Conservation (phyloP, 225 moss, liverwort and hornwort species). For the Sphagnum tenellum region DNA sequence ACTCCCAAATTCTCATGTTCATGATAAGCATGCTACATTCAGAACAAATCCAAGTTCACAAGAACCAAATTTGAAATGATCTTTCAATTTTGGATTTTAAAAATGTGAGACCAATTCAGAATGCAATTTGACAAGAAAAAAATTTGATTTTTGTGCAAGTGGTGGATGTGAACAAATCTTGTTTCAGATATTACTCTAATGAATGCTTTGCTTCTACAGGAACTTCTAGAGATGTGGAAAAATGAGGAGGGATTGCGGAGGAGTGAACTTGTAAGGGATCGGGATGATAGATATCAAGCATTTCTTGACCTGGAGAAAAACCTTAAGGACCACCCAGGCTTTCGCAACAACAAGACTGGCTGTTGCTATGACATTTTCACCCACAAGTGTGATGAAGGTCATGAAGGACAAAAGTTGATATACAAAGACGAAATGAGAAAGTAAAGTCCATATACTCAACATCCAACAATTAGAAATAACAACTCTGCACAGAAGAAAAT, state of each 20-base stretch:
- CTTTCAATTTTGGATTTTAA: not conserved
- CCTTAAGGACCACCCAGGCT: slow-evolving; percentile 21
- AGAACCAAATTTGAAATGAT: not conserved
- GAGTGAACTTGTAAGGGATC: slow-evolving; percentile 14
- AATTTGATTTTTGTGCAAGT: too few species aligned
- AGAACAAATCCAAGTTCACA: not conserved
- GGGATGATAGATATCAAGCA: slow-evolving; percentile 28
- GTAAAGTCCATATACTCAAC: slow-evolving; percentile 3
- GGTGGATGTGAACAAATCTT: too few species aligned
- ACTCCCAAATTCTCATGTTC: not conserved
- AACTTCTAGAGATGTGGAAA: slow-evolving; percentile 8
- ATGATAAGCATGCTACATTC: not conserved
- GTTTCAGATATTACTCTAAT: too few species aligned
- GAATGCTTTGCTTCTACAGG: slow-evolving; percentile 5
- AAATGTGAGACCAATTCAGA: too few species aligned
- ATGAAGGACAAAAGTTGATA: slow-evolving; percentile 23
- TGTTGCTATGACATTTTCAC: slow-evolving; percentile 38
- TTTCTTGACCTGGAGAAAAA: slow-evolving; percentile 24
- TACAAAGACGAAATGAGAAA: slow-evolving; percentile 17
- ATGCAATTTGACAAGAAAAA: too few species aligned
- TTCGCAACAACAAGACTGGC: slow-evolving; percentile 35
- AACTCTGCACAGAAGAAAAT: too few species aligned
- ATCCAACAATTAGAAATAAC: not conserved
- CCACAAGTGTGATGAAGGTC: slow-evolving; percentile 13
- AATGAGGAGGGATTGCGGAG: slow-evolving; percentile 19